Base-by-base conservation (phyloP, 2,329 filamentous ascomycete genomes). In the Teratosphaeria nubilosa region DNA sequence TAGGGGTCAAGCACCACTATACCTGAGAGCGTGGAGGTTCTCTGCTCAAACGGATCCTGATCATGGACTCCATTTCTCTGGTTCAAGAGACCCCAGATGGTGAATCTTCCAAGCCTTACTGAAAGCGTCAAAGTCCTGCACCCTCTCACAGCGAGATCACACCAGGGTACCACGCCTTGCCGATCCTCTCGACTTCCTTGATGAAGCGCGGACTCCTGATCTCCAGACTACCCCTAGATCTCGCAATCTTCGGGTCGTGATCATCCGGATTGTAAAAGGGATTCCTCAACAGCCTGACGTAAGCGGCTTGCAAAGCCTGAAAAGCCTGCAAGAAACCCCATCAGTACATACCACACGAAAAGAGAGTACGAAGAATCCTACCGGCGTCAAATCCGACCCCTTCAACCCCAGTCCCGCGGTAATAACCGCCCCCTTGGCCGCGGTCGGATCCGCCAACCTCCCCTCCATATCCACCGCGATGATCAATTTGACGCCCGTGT, bases 231-330 rank as follows among this genome's bases (percentile, higher is more conserved):
- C 75, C 75, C 4, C 78, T 73, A 51, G 72, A 70, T 37, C 74
- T 73, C 54, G 78, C 77, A 53, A 73, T 72, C 37, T 77, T 82
- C 54, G 87, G 87, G 62, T 82, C 82, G 72, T 91, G 86, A 67
- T 92, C 88, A 70, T 96, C 91, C 10, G 92, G 92, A 53, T 87
- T 85, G 73, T 91, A 97, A 74, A 99, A 99, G 0, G 92, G 92
- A 69, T 99, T 97, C 74, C 96, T 87, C 64, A 97, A 76, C 55
- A 99, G 77, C 61, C 84, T 79, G 59, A 97, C 88, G 68, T 96
- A 99, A 31, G 92, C 91, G n/a, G 82, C 86, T 76, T 97, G 94
- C 75, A 99, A 83, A 30, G 91, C 91, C 70, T 87, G 84, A 70
- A 99, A 99, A 27, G 94, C 84, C 85, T 87, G 41, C 2, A 32